Evolutionary conservation across 169 alveolate species (phyloP).

Genomic region (Besnoitia besnoiti): DNA sequence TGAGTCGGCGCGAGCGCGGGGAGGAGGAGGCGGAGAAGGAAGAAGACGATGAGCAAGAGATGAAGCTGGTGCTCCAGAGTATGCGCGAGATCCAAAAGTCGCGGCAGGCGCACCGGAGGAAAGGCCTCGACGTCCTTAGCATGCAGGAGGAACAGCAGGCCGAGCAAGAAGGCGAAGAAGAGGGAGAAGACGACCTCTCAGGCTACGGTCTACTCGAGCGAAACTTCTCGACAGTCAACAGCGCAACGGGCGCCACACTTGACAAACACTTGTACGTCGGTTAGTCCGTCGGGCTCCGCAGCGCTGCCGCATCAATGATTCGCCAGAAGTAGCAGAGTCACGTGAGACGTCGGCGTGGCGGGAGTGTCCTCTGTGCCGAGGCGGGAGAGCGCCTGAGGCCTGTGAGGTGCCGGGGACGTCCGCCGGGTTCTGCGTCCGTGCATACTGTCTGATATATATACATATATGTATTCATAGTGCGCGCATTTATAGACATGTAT

Average conservation of each 20-base stretch:
- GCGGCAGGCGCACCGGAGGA: not conserved
- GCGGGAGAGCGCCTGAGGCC: too few species aligned
- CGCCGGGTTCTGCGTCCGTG: not conserved
- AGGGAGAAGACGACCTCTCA: conserved; percentile 31
- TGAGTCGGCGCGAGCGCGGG: not conserved
- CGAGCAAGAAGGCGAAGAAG: not conserved
- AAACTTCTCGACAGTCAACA: conserved; percentile 22
- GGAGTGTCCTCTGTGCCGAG: too few species aligned
- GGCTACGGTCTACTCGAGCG: conserved; percentile 35
- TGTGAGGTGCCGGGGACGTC: too few species aligned
- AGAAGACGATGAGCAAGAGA: conserved; percentile 9
- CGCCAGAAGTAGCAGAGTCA: not conserved
- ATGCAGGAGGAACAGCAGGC: not conserved
- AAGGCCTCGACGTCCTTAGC: conserved; percentile 1
- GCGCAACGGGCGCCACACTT: not conserved
- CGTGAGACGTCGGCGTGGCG: too few species aligned
- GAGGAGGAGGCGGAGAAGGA: not conserved
- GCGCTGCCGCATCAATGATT: not conserved
- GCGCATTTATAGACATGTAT: not conserved
- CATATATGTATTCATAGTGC: not conserved
- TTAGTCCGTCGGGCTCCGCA: not conserved
- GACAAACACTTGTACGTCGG: conserved; percentile 26
- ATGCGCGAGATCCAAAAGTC: not conserved
- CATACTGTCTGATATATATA: not conserved
- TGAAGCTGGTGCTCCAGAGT: not conserved